Evolutionary conservation across 345 rosid genomes (phyloP).

Genomic region (Aurinia saxatilis): DNA sequence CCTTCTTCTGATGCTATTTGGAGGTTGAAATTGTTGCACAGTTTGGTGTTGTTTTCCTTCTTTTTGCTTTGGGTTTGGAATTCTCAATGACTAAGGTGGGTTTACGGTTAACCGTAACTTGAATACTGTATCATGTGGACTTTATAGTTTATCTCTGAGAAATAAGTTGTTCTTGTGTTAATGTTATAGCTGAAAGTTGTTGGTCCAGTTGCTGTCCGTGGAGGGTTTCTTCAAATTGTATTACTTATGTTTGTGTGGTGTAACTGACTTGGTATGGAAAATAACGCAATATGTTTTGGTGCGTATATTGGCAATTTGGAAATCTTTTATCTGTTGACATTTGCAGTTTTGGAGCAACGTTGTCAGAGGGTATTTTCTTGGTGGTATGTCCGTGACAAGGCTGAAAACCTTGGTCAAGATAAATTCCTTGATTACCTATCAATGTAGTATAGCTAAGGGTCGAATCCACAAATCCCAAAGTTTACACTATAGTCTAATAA

Average conservation of each 20-base stretch:
- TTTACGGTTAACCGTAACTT: background rate
- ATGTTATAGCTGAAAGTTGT: slow-evolving; percentile 83
- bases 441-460: too few relatives aligned
- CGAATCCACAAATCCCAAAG: too few relatives aligned
- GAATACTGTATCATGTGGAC: background rate
- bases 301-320: background rate
- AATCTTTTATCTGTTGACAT: slow-evolving; percentile 2
- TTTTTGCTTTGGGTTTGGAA: slow-evolving; percentile 96
- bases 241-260: slow-evolving; percentile 76
- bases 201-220: slow-evolving; percentile 90
- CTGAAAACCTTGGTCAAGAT: too few relatives aligned
- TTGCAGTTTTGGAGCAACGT: slow-evolving; percentile 89
- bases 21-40: slow-evolving; percentile 97
- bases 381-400: too few relatives aligned
- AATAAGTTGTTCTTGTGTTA: slow-evolving; percentile 19
- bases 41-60: slow-evolving; percentile 98
- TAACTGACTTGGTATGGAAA: slow-evolving; percentile 59
- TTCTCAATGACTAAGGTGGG: slow-evolving; percentile 93
- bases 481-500: too few relatives aligned
- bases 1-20: slow-evolving; percentile 15
- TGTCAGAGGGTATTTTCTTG: slow-evolving; percentile 97
- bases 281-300: background rate
- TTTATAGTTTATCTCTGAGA: background rate
- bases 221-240: slow-evolving; percentile 84
- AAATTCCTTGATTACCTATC: too few relatives aligned